phyloP scores from a whole-genome alignment of 805 yeast species.

The Yarrowia sp. region DNA sequence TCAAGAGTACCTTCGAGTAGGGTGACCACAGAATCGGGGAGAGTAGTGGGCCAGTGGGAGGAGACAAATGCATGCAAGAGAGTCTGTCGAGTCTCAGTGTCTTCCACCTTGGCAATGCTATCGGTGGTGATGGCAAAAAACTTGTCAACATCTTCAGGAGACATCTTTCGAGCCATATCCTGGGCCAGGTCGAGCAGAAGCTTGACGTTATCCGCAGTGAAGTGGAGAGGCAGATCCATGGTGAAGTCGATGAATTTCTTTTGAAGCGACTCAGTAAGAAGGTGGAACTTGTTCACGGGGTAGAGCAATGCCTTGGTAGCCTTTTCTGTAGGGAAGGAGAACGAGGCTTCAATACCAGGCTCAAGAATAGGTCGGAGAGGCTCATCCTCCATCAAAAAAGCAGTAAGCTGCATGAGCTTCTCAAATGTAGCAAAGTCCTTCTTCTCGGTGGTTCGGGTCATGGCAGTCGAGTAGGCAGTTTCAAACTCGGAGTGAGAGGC shows the following conservation, averaged over 20 bases:
- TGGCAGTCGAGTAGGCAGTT: constrained; percentile 35
- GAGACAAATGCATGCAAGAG: constrained; percentile 18
- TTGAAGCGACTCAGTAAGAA: neutral
- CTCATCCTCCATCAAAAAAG: constrained; percentile 6
- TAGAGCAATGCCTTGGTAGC: constrained; percentile 11
- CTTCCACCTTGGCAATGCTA: neutral
- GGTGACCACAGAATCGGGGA: constrained; percentile 11
- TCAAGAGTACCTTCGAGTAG: neutral
- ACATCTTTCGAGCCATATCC: neutral
- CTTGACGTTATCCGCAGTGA: neutral
- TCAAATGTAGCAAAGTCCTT: constrained; percentile 11
- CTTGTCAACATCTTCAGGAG: neutral
- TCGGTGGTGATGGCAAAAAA: constrained; percentile 1
- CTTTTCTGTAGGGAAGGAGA: neutral
- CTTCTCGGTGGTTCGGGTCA: neutral
- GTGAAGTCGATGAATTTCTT: constrained; percentile 4
- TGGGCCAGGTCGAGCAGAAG: neutral
- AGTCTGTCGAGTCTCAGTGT: constrained; percentile 1
- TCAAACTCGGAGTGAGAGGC: neutral
- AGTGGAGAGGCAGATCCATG: neutral
- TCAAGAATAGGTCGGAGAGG: neutral
- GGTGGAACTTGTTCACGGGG: constrained; percentile 7
- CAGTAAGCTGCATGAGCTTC: constrained; percentile 7
- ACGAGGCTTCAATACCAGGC: neutral
- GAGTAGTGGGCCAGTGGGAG: constrained; percentile 11